A percentile compares a stretch with the other conserved stretches of the same genome.
phyloP scores from a whole-genome alignment of 2,329 filamentous ascomycete species.

The Didymella pinodella region DNA sequence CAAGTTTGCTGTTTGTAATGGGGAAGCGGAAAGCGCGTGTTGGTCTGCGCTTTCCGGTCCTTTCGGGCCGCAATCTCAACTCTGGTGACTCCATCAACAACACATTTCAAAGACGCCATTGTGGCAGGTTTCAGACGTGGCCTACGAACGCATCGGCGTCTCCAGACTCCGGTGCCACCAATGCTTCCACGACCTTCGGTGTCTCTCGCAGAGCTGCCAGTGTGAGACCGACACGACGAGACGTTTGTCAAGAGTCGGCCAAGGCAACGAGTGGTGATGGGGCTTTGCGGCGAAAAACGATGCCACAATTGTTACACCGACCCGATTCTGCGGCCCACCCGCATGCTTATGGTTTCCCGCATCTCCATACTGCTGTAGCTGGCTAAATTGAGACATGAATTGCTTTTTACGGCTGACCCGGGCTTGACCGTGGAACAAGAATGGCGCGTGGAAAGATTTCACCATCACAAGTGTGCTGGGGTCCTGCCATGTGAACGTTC shows the following conservation, averaged over 20 bases:
- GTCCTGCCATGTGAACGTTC: conserved; percentile 13
- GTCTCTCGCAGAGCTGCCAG: conserved; percentile 10
- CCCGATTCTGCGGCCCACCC: conserved; percentile 26
- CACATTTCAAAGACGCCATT: conserved; percentile 11
- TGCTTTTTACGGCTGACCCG: conserved; percentile 19
- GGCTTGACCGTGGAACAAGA: conserved; percentile 15
- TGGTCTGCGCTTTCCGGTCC: conserved; percentile 7
- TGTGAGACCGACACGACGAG: conserved; percentile 2
- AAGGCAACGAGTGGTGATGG: conserved; percentile 9
- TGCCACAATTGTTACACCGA: conserved; percentile 25
- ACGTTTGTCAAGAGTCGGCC: conserved; percentile 11
- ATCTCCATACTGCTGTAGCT: conserved; percentile 21
- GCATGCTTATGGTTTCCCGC: conserved; percentile 21
- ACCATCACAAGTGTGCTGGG: conserved; percentile 3
- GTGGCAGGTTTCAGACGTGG: conserved; percentile 4
- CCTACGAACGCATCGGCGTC: background rate
- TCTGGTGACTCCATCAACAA: conserved; percentile 11
- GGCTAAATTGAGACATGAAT: conserved; percentile 10
- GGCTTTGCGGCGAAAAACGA: conserved; percentile 9
- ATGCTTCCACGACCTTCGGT: conserved; percentile 5
- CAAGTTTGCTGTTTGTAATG: conserved; percentile 6
- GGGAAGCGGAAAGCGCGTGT: background rate
- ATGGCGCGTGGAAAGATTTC: conserved; percentile 12
- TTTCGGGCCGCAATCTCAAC: conserved; percentile 10
- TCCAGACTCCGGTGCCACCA: background rate